Evolutionary conservation across 768 basidiomycete species (phyloP).

Genomic region (Suillus luteus): DNA sequence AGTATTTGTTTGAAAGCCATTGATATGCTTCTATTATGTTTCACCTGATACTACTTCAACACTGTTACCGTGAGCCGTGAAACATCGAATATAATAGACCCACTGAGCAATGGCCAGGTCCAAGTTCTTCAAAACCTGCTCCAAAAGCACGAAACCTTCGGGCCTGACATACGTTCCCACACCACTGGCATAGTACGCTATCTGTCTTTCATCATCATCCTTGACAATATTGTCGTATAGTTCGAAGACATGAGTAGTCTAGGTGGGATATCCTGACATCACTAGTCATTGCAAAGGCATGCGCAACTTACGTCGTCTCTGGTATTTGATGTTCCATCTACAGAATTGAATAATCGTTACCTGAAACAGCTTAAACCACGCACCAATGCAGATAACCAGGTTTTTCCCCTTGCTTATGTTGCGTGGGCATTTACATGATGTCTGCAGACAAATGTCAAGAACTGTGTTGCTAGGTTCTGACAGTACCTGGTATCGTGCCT

Average conservation of each 20-base stretch:
- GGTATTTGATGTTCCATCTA: conserved; percentile 3
- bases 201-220: conserved; percentile 25
- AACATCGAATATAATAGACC: conserved; percentile 9
- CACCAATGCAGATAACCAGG: neutral
- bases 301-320: neutral
- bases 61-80: neutral
- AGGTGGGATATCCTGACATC: conserved; percentile 6
- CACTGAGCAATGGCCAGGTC: conserved; percentile 44
- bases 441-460: neutral
- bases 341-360: neutral
- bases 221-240: conserved; percentile 33
- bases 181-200: conserved; percentile 40
- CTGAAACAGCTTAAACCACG: neutral
- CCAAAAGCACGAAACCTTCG: conserved; percentile 25
- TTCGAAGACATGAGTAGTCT: conserved; percentile 45
- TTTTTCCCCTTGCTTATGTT: neutral
- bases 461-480: neutral
- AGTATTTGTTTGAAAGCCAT: conserved; percentile 1
- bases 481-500: neutral
- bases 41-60: neutral
- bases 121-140: conserved; percentile 26
- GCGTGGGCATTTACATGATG: neutral
- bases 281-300: neutral
- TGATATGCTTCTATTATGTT: neutral
- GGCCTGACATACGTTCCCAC: conserved; percentile 39